phyloP scores from a whole-genome alignment of 805 yeast genomes.

The Diddensiella santjacobensis region DNA sequence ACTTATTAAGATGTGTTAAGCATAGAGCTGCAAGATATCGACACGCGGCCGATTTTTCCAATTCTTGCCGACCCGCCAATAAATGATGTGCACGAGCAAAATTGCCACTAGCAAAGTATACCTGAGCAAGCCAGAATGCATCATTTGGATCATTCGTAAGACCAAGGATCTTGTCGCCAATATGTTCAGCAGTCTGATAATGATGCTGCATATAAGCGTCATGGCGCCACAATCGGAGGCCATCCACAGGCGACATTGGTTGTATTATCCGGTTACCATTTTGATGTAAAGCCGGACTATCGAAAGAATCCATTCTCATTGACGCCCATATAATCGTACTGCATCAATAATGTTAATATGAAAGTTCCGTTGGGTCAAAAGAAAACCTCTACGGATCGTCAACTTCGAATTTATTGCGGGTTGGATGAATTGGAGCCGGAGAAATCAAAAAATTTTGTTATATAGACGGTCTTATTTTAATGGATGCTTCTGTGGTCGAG shows the following conservation, averaged over 20 bases:
- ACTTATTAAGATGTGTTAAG: constrained; percentile 58
- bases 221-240: constrained; percentile 85
- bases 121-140: constrained; percentile 96
- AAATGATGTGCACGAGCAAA: constrained; percentile 75
- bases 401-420: no score
- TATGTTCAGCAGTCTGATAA: constrained; percentile 79
- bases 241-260: constrained; percentile 75
- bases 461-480: no score
- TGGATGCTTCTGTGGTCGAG: not conserved
- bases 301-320: constrained; percentile 1
- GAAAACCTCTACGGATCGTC: no score
- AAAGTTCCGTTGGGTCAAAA: no score
- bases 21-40: constrained; percentile 77
- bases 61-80: constrained; percentile 52
- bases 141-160: constrained; percentile 84
- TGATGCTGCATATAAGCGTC: constrained; percentile 92
- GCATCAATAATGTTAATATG: no score
- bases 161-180: constrained; percentile 86
- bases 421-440: no score
- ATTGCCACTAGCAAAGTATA: constrained; percentile 69
- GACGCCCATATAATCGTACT: not conserved
- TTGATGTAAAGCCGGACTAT: constrained; percentile 17
- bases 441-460: no score
- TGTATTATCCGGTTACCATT: constrained; percentile 7
- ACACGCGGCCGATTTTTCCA: constrained; percentile 64